Evolutionary conservation across 2,329 filamentous ascomycete species (phyloP).

Genomic region (Trichophyton simii): DNA sequence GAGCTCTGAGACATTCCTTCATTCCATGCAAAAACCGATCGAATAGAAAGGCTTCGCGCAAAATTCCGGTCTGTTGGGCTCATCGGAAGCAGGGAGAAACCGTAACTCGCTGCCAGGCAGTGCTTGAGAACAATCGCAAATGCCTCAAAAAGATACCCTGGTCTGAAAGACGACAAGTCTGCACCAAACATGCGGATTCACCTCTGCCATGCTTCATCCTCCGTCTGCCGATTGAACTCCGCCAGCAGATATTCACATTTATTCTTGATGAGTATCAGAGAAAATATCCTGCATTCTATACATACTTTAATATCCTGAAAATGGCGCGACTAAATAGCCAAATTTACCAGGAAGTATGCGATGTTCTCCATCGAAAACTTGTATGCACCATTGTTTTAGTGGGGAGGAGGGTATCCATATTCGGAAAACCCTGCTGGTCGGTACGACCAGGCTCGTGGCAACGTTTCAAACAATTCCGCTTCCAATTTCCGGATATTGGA

Average conservation of each 20-base stretch:
- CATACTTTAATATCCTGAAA: not conserved
- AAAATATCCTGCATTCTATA: not conserved
- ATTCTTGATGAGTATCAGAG: conserved; percentile 9
- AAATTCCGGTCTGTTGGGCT: not conserved
- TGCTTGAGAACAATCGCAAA: conserved; percentile 7
- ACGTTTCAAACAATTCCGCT: not conserved
- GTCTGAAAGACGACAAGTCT: conserved; percentile 11
- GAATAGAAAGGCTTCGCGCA: not conserved
- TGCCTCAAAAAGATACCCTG: conserved; percentile 12
- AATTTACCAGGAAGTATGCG: not conserved
- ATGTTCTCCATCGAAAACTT: not conserved
- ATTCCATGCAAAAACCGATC: conserved; percentile 10
- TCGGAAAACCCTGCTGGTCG: not conserved
- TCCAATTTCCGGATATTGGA: not conserved
- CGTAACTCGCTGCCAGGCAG: conserved; percentile 9
- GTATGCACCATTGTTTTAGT: not conserved
- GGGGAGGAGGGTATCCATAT: not conserved
- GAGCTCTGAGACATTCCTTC: conserved; percentile 8
- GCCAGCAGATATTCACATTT: conserved; percentile 11
- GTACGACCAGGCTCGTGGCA: not conserved
- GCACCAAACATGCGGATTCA: conserved; percentile 8
- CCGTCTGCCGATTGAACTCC: conserved; percentile 11
- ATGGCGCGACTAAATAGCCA: not conserved
- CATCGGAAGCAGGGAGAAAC: conserved; percentile 4
- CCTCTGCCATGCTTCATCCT: conserved; percentile 11